Evolutionary conservation across 345 rosid species (phyloP), one percentile per base, ranked within the genome.

Genomic region (Sonneratia alba): DNA sequence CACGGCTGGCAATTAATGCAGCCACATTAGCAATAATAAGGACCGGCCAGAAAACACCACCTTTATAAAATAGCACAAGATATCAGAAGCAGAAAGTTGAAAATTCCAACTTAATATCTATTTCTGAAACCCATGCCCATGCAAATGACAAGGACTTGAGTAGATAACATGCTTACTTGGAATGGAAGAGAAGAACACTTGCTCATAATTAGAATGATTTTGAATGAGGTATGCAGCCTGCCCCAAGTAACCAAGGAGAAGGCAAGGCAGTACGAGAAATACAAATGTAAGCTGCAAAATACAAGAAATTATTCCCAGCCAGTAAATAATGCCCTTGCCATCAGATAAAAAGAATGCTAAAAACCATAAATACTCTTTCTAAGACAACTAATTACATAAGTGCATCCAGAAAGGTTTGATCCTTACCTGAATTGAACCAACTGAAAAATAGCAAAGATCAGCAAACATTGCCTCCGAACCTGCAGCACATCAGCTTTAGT

Each of bases 391-490:
- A 7, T 7, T 12, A 7, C 10, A 27, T 12, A 19, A 56, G 4
- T 7, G 1, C 7, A 61, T 8, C 8, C 36, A 27, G n/a, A 9
- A 36, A 36, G 16, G 8, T 34, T 36, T 16, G 3, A 13, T 6
- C 14, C 36, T 76, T 84, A 95, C 99, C 99, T 92, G 98, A 76
- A 95, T 85, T 65, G 99, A 95, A 77, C 88, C 86, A 61, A 92
- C 99, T 55, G 98, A 85, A 76, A 95, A 92, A 79, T 95, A 95
- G 85, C 99, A 95, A 81, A 95, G 97, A 86, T 95, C 98, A 70
- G 99, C 99, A 84, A 92, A 95, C 87, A 95, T 90, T 75, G 99
- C 99, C 86, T 95, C 99, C 64, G 99, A 92, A 69, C 99, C 99
- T 95, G 81, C 42, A 67, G 47, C 21, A 21, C 18, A 67, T 40